A percentile compares a stretch with the other conserved stretches of the same genome.
These are phyloP conservation scores for Thozetella sp. DNA, from an alignment of 495 filamentous ascomycete genomes.

Conservation along the genomic window DNA sequence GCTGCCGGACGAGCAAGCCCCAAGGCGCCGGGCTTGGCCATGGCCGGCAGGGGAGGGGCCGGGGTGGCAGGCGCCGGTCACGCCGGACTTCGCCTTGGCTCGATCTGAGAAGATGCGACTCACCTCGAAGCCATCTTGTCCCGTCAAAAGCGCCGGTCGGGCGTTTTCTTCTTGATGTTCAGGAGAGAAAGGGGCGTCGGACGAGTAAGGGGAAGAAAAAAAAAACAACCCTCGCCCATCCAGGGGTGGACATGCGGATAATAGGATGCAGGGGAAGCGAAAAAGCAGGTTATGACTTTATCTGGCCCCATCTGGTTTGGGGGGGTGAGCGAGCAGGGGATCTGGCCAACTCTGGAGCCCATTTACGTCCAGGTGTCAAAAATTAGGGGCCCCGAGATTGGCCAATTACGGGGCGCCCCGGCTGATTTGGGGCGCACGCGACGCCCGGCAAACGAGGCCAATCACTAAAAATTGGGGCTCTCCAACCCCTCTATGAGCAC, in stretches of 20 bases:
- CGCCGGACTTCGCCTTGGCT: not conserved
- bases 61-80: not conserved
- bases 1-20: not conserved
- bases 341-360: constrained; percentile 8
- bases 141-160: not conserved
- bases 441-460: not conserved
- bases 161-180: not conserved
- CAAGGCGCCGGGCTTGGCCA: not conserved
- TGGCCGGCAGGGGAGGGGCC: not conserved
- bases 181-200: not conserved
- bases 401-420: constrained; percentile 12
- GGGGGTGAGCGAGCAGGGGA: not conserved
- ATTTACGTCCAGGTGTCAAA: constrained; percentile 17
- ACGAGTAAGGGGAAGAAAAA: not conserved
- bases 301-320: not conserved
- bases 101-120: constrained; percentile 2
- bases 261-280: constrained; percentile 5
- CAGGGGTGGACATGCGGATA: not conserved
- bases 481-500: not conserved
- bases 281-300: not conserved
- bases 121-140: constrained; percentile 24
- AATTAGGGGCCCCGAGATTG: constrained; percentile 18
- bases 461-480: not conserved
- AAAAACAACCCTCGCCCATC: constrained; percentile 3
- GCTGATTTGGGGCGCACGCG: not conserved